Evolutionary conservation across 306 rosid genomes (phyloP), one percentile per base, ranked within the genome.

Genomic region (Leucaena leucocephala): DNA sequence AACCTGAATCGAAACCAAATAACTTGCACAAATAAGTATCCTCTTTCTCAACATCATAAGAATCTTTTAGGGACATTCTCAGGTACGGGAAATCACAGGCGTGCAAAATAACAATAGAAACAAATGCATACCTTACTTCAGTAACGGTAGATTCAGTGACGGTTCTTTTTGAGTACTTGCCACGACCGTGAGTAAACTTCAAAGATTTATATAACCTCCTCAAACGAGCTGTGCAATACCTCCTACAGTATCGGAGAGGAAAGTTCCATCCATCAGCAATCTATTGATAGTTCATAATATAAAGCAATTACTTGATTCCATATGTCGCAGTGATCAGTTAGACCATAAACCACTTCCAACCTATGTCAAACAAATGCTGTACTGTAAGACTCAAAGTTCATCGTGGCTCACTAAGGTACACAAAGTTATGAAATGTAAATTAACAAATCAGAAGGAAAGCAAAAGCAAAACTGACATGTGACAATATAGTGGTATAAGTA

Each of bases 141-240:
- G 89, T 90, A 76, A 96, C 94, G 33, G 88, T 90, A 15, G 96
- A 77, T 79, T 92, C 98, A n/a, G 91, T 85, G 62, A 96, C 79
- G 79, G 88, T 38, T 80, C 88, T 87, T 75, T 86, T 86, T 52
- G 91, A 45, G 82, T 91, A 93, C 69, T 90, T 96, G 34, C 99
- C 99, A 42, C 99, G 99, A 72, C 99, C 99, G 80, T 96, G 99
- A 58, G 98, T 93, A 82, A 96, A 91, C 89, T 93, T 96, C 89
- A 96, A 81, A 16, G 99, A 96, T 75, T 91, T 96, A 59, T 93
- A 96, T 74, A 96, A 83, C 84, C 98, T 89, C 87, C 98, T 92
- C 86, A 95, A 82, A 50, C 98, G 88, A 68, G 98, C 98, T 2
- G 98, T 83, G 84, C 98, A 95, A 73, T 95, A 95, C 89, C 96